Evolutionary conservation across 768 basidiomycete species (phyloP), one percentile per base, ranked within the genome.

Genomic region (Lepiota venenata): DNA sequence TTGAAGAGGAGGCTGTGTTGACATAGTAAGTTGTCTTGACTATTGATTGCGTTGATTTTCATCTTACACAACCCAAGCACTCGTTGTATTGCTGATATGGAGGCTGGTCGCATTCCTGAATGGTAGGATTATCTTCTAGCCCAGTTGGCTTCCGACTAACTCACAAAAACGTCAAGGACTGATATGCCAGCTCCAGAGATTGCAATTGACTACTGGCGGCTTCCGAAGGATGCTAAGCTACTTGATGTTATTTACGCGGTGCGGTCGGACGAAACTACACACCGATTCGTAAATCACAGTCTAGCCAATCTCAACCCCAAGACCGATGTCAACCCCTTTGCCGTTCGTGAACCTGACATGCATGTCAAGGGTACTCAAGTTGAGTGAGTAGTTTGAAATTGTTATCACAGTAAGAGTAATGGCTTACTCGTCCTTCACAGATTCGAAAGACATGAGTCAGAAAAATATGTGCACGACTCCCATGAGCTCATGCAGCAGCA

Each of bases 201-300:
- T 65, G 89, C 95, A 7, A 93, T 91, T 58, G 94, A 98, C 66
- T 98, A 98, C 70, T 98, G 96, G 93, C 83, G 93, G 20, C 77
- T 96, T 29, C 64, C 68, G 2, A 71, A 80, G 2, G 69, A 88
- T 61, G 89, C 93, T 0, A 93, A 81, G 61, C 72, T 98, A 56
- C 74, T 92, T 16, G 96, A 98, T 62, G 87, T 96, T 44, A 78
- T 98, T 46, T 91, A 91, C 63, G 93, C 93, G 32, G 91, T 98
- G 32, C 81, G 95, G 61, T 92, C 91, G 14, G 95, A 98, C 68
- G 95, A 98, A 67, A 82, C 89, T 0, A 93, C 90, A 1, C 95
- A 98, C 64, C 79, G 93, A 47, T 98, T 98, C 63, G 93, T 96
- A 59, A 98, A 98, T 69, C 96, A 98, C 73, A 91, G 89, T 55